Evolutionary conservation across 2,329 filamentous ascomycete genomes (phyloP).

Genomic region (Davidsoniella australis): DNA sequence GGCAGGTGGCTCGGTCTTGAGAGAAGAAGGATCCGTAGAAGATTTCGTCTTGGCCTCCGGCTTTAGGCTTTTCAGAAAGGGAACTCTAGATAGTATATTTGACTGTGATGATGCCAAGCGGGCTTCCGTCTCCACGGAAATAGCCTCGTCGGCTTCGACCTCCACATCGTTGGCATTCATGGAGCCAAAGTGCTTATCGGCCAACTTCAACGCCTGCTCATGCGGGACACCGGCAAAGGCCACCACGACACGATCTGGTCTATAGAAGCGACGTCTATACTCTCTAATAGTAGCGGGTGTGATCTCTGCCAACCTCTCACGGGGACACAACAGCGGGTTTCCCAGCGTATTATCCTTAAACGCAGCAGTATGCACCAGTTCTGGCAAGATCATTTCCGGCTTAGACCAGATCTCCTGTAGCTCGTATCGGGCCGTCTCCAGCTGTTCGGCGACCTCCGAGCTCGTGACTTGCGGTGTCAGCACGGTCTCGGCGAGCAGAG

Average conservation of each 20-base stretch:
- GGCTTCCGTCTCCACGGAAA: slow-evolving; percentile 34
- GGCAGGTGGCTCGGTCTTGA: slow-evolving; percentile 34
- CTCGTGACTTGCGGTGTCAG: slow-evolving; percentile 71
- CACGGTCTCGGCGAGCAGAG: slow-evolving; percentile 82
- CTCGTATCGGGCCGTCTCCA: slow-evolving; percentile 86
- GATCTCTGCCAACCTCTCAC: slow-evolving; percentile 63
- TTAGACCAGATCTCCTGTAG: slow-evolving; percentile 96
- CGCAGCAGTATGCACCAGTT: slow-evolving; percentile 86
- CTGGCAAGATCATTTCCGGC: slow-evolving; percentile 86
- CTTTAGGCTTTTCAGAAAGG: slow-evolving; percentile 79
- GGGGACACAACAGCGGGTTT: slow-evolving; percentile 80
- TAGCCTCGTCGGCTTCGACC: slow-evolving; percentile 19
- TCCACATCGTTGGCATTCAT: slow-evolving; percentile 40
- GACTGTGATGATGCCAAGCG: slow-evolving; percentile 25
- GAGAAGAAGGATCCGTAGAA: slow-evolving; percentile 24
- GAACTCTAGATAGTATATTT: slow-evolving; percentile 62
- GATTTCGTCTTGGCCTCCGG: slow-evolving; percentile 42
- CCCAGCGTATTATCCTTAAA: slow-evolving; percentile 94
- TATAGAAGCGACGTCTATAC: slow-evolving; percentile 72
- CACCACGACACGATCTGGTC: slow-evolving; percentile 79
- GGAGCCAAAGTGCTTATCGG: slow-evolving; percentile 78
- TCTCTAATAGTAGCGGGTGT: slow-evolving; percentile 54
- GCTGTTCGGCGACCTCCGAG: slow-evolving; percentile 69
- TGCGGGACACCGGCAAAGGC: slow-evolving; percentile 90
- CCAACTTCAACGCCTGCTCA: slow-evolving; percentile 56